Evolutionary conservation across 108 stramenopile genomes (phyloP), one percentile per base, ranked within the genome.

Genomic region (Nannochloropsis oceanica): DNA sequence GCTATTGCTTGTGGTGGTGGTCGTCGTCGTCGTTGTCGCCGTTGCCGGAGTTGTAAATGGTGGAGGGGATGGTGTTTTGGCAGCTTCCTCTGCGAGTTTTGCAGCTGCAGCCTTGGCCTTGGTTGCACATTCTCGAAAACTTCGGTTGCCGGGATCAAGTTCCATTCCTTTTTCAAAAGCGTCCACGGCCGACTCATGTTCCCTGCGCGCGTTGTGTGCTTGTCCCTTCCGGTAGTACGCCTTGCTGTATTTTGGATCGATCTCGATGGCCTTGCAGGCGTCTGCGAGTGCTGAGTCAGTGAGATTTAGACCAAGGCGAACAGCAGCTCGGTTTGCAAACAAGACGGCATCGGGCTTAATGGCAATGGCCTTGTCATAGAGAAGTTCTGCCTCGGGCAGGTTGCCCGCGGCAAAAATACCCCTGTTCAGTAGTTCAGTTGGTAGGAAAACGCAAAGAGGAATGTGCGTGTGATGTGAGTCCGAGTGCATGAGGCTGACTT

Each of bases 161-260:
- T 79, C 81, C 9, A 80, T 79, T 8, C 84, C 87, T 22, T 44
- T 26, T 27, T 84, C 83, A 80, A 84, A 88, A 12, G 87, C 81
- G 0, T 84, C 43, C 8, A 46, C 79, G 8, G 87, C 87, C 24
- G 84, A 84, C 59, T 20, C 81, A 12, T 81, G 44, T 42, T 80
- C 43, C 9, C 24, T n/a, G 20, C 84, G 81, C 26, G 80, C 87
- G 50, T 81, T 80, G 80, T 81, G 25, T 8, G 87, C 84, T 34
- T 88, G 87, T 8, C 87, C 87, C 50, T 84, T 84, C 22, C 87
- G 87, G 87, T 84, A 88, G 42, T 82, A 73, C 12, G 84, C 87
- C 81, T 88, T 88, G 43, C 79, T 84, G 84, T 82, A 88, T 26
- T n/a, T 42, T 0, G 87, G 84, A 81, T 88, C 80, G 9, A 88